phyloP scores from a whole-genome alignment of 306 rosid genomes.

The Pyrus bretschneideri region DNA sequence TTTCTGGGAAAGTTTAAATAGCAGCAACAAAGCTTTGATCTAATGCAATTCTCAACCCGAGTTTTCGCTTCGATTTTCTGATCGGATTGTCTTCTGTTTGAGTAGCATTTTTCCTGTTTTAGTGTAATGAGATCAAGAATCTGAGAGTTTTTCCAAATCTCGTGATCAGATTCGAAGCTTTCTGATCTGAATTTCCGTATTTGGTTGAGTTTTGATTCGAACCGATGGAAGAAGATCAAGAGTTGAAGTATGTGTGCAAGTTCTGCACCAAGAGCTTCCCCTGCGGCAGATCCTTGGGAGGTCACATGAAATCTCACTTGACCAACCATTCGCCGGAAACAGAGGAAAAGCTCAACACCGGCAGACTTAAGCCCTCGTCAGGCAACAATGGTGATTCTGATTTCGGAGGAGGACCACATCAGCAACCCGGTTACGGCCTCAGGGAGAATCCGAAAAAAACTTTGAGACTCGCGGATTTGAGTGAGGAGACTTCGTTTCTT shows the following conservation, averaged over 20 bases:
- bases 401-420: constrained; percentile 28
- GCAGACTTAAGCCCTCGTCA: constrained; percentile 21
- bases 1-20: constrained; percentile 16
- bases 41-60: constrained; percentile 16
- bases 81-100: constrained; percentile 35
- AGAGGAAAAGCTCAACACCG: constrained; percentile 24
- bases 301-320: constrained; percentile 92
- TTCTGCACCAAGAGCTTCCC: constrained; percentile 74
- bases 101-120: constrained; percentile 19
- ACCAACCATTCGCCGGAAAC: constrained; percentile 31
- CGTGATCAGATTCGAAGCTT: constrained; percentile 21
- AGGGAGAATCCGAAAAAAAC: constrained; percentile 81
- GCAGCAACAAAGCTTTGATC: constrained; percentile 8
- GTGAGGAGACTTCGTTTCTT: constrained; percentile 31
- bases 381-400: constrained; percentile 15
- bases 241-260: constrained; percentile 63
- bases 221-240: constrained; percentile 49
- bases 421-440: constrained; percentile 47
- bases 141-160: constrained; percentile 29
- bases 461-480: constrained; percentile 46
- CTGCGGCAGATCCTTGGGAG: constrained; percentile 90
- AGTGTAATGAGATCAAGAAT: constrained; percentile 29
- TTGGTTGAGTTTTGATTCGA: neutral
- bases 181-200: constrained; percentile 9
- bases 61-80: constrained; percentile 34